Evolutionary conservation across 1,139 yeast species (phyloP).

Genomic region (Arxiozyma bovina): DNA sequence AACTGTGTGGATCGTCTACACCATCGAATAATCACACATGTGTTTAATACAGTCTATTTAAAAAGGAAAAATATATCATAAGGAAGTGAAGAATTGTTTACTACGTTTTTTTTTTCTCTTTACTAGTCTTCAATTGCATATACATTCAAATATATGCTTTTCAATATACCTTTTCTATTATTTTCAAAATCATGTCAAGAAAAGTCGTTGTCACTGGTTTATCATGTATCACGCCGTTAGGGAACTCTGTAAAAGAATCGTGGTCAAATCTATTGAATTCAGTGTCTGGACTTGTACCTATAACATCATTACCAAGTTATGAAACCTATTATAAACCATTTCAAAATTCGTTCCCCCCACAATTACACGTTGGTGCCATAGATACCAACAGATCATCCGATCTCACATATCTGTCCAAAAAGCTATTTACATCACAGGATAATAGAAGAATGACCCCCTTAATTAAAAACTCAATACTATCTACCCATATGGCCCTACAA

Average conservation of each 20-base stretch:
- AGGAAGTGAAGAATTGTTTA: too few relatives aligned
- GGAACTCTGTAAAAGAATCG: constrained; percentile 49
- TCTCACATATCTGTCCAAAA: constrained; percentile 30
- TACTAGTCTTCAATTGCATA: not conserved
- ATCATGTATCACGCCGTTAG: constrained; percentile 81
- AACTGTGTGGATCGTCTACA: too few relatives aligned
- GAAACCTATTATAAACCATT: constrained; percentile 38
- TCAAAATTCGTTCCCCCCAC: not conserved
- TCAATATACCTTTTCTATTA: not conserved
- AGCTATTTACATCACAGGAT: constrained; percentile 25
- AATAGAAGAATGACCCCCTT: constrained; percentile 57
- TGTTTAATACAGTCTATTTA: too few relatives aligned
- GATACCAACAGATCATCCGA: constrained; percentile 15
- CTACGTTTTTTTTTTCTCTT: not conserved
- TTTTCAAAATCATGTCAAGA: constrained; percentile 16
- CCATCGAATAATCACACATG: too few relatives aligned
- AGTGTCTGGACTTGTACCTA: constrained; percentile 48
- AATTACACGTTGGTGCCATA: not conserved
- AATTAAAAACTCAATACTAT: constrained; percentile 70
- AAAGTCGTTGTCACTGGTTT: constrained; percentile 90
- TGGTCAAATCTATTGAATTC: constrained; percentile 48
- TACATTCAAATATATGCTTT: not conserved
- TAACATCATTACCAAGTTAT: constrained; percentile 42
- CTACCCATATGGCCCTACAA: constrained; percentile 65
- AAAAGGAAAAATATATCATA: too few relatives aligned